Conservation (phyloP, 2,329 filamentous ascomycete genomes). For the Diaporthe vaccinii region DNA sequence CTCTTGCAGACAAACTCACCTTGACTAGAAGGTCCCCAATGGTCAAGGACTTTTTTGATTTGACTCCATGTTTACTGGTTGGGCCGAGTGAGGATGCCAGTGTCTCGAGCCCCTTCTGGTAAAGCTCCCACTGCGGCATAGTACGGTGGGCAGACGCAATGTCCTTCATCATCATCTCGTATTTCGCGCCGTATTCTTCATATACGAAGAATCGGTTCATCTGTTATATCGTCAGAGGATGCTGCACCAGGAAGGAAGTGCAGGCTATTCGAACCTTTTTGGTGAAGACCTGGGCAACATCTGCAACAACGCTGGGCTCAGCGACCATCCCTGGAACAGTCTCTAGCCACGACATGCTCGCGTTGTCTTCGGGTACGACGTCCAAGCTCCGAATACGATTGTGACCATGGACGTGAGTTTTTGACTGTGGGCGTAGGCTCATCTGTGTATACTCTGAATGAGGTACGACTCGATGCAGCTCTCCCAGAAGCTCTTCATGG, state of each 20-base stretch:
- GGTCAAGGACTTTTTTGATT: constrained; percentile 81
- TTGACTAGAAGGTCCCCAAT: constrained; percentile 92
- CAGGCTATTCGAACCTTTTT: constrained; percentile 61
- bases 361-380: constrained; percentile 57
- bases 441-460: constrained; percentile 73
- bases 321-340: constrained; percentile 65
- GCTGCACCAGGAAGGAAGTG: background rate
- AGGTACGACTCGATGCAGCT: constrained; percentile 79
- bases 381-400: constrained; percentile 64
- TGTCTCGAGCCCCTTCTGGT: constrained; percentile 88
- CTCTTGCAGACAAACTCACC: constrained; percentile 60
- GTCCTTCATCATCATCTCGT: constrained; percentile 86
- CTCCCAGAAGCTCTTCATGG: constrained; percentile 84
- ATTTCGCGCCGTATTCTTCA: constrained; percentile 92
- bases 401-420: constrained; percentile 50
- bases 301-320: constrained; percentile 70
- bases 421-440: constrained; percentile 46
- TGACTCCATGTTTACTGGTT: constrained; percentile 72
- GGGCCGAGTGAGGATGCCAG: constrained; percentile 82
- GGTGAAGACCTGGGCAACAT: constrained; percentile 72
- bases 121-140: constrained; percentile 81
- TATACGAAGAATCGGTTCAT: constrained; percentile 88
- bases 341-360: constrained; percentile 57
- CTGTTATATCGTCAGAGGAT: constrained; percentile 57
- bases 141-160: constrained; percentile 76